Percentiles rank a stretch among this genome's conserved stretches.
These are phyloP conservation scores for Kregervanrija delftensis DNA, from an alignment of 805 yeast genomes.

Conservation along the genomic window DNA sequence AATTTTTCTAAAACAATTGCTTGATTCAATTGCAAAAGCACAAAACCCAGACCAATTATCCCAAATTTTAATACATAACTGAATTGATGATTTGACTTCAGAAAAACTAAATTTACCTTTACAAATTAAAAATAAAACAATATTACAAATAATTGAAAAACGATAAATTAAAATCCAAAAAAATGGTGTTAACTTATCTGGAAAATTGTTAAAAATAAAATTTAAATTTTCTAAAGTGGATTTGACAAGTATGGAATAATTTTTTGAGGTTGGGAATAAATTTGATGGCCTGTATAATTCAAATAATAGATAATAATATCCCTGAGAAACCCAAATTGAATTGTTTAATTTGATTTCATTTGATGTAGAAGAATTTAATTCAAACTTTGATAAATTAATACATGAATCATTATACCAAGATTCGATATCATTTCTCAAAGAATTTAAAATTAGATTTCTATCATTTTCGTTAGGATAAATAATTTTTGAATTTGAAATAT, in stretches of 20 bases:
- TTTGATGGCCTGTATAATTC: slow-evolving; percentile 44
- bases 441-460: slow-evolving; percentile 26
- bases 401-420: slow-evolving; percentile 27
- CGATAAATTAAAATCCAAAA: slow-evolving; percentile 45
- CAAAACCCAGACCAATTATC: not conserved
- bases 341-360: too few relatives aligned
- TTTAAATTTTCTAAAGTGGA: slow-evolving; percentile 39
- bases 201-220: slow-evolving; percentile 38
- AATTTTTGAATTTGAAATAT: not conserved
- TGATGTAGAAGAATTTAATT: too few relatives aligned
- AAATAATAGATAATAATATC: slow-evolving; percentile 41
- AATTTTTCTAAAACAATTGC: not conserved
- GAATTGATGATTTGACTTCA: not conserved
- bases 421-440: slow-evolving; percentile 31
- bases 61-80: slow-evolving; percentile 3
- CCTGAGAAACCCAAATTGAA: slow-evolving; percentile 29
- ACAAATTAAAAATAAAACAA: not conserved
- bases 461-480: slow-evolving; percentile 19
- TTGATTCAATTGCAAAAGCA: not conserved
- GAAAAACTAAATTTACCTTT: slow-evolving; percentile 4
- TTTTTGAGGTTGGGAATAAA: slow-evolving; percentile 35
- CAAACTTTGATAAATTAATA: slow-evolving; percentile 11
- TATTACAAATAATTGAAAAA: slow-evolving; percentile 16
- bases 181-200: slow-evolving; percentile 36
- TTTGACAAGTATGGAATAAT: slow-evolving; percentile 32